Evolutionary conservation across 2,329 filamentous ascomycete species (phyloP).

Genomic region (Trichoderma brevicompactum): DNA sequence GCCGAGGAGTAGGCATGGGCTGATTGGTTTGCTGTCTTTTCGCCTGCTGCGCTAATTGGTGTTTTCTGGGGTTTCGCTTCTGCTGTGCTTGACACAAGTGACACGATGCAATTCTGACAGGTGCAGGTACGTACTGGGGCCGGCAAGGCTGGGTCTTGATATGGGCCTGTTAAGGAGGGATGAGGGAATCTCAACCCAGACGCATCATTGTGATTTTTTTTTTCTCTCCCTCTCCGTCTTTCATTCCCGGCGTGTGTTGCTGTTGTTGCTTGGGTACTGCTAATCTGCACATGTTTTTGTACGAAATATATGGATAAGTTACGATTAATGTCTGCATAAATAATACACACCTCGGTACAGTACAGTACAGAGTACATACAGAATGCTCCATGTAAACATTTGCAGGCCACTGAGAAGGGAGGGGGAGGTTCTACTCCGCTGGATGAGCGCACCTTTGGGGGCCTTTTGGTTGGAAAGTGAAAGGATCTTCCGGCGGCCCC

Average conservation of each 20-base stretch:
- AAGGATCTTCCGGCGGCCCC: background rate
- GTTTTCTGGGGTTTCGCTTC: conserved; percentile 14
- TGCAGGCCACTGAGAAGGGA: background rate
- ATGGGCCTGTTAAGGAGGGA: conserved; percentile 9
- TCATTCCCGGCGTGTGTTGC: background rate
- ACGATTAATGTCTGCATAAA: conserved; percentile 14
- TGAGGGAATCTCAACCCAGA: background rate
- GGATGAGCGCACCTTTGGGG: background rate
- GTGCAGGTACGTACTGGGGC: conserved; percentile 4
- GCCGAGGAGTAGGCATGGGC: conserved; percentile 33
- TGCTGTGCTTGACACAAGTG: conserved; percentile 17
- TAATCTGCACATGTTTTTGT: conserved; percentile 11
- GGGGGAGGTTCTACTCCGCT: background rate
- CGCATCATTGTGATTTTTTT: background rate
- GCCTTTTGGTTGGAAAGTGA: too few relatives aligned
- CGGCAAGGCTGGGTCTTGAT: background rate
- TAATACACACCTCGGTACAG: background rate
- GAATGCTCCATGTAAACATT: background rate
- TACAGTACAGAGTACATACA: background rate
- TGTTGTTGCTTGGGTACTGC: background rate
- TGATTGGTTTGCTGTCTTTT: conserved; percentile 3
- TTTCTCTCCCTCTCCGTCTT: background rate
- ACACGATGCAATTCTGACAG: conserved; percentile 22
- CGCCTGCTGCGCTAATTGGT: conserved; percentile 10
- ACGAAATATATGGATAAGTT: conserved; percentile 13